Evolutionary conservation across 352 stramenopile species (phyloP).

Genomic region (Globisporangium emineosum): DNA sequence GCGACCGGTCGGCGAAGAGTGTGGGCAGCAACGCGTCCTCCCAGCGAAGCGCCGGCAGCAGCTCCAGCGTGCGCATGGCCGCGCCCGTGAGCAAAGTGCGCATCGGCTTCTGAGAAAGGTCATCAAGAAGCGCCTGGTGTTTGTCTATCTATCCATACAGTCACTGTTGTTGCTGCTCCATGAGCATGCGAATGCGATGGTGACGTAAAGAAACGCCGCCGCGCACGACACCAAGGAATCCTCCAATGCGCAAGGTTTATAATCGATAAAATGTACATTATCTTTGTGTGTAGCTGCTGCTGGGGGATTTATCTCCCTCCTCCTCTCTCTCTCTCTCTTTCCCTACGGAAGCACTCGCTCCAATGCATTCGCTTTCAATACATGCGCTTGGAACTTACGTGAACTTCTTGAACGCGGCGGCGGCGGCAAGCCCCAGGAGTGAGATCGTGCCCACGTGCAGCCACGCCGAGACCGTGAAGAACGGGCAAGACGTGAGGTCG

Average conservation of each 20-base stretch:
- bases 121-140: too few species aligned
- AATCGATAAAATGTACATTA: constrained; percentile 16
- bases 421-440: constrained; percentile 44
- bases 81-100: constrained; percentile 62
- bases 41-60: constrained; percentile 44
- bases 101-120: constrained; percentile 50
- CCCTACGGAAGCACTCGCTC: background rate
- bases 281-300: constrained; percentile 1
- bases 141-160: constrained; percentile 1
- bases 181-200: background rate
- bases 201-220: background rate
- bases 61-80: constrained; percentile 46
- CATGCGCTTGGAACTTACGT: constrained; percentile 21
- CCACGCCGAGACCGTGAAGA: constrained; percentile 78
- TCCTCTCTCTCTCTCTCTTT: background rate
- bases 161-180: background rate
- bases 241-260: background rate
- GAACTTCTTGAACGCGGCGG: constrained; percentile 55
- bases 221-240: background rate
- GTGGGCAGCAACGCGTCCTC: constrained; percentile 53
- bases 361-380: background rate
- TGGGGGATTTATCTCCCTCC: background rate
- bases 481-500: constrained; percentile 66
- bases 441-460: constrained; percentile 69
- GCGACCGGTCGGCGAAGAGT: constrained; percentile 52